Evolutionary conservation across 108 stramenopile genomes (phyloP), one percentile per base, ranked within the genome.

Genomic region (Mediolabrus comicus): DNA sequence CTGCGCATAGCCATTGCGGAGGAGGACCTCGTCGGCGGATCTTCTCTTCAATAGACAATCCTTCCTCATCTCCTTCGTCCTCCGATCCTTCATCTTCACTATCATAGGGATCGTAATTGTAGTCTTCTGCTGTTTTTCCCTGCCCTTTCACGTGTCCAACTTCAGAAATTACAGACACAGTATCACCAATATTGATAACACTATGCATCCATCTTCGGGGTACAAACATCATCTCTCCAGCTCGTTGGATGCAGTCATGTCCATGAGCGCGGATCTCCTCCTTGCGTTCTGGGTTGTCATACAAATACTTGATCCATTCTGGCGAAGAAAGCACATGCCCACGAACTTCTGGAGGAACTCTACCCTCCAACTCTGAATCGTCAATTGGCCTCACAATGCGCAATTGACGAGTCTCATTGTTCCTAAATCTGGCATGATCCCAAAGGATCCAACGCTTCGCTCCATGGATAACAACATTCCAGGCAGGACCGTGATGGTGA

Each of bases 121-220:
- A 77, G 59, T 77, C 77, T 35, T 71, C 77, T 32, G 39, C 69
- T 25, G 56, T 77, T 53, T 65, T 59, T 0, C 77, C 77, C 24
- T 77, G 64, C 4, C 77, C 77, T 22, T 46, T 46, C 46, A 6
- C 69, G n/a, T 70, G 62, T 9, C 76, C 76, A 65, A 77, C 67
- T 51, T 77, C 76, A 19, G 63, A 69, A 26, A 77, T 69, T 2
- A 69, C 60, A 4, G 57, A 34, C 3, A 77, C 75, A 32, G 75
- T 77, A 65, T 77, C 75, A 38, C 75, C 75, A 59, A 77, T 77
- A 60, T 77, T 77, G 4, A 67, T 39, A 4, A 77, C 75, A 49
- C 62, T 69, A 28, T 77, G 77, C 69, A 77, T 49, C 77, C 77
- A 77, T 28, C 77, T 51, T n/a, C 38, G 53, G 0, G 77, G 77